Percentiles rank a stretch among this genome's conserved stretches.
These are phyloP conservation scores for Blumeria graminis DNA, from an alignment of 2,329 filamentous ascomycete species.

Conservation along the genomic window DNA sequence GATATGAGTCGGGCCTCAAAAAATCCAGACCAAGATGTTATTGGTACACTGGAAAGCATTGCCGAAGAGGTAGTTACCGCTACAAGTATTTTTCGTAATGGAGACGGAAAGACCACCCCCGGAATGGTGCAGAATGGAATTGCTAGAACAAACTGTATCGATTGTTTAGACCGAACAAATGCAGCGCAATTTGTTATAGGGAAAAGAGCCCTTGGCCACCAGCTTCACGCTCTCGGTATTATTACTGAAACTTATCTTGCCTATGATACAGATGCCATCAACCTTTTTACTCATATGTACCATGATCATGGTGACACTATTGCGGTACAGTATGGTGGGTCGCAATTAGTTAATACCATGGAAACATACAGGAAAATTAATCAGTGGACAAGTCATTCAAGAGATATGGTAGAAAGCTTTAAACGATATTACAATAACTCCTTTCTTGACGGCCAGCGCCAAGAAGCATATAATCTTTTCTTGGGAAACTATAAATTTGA, in stretches of 20 bases:
- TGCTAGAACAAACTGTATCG: conserved; percentile 89
- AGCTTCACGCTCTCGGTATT: conserved; percentile 76
- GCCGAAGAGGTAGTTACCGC: conserved; percentile 65
- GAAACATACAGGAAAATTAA: conserved; percentile 98
- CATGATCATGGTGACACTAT: conserved; percentile 96
- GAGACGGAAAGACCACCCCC: conserved; percentile 40
- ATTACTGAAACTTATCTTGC: conserved; percentile 56
- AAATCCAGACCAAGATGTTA: conserved; percentile 76
- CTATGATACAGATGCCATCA: conserved; percentile 88
- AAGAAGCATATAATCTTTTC: conserved; percentile 95
- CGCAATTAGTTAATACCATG: conserved; percentile 96
- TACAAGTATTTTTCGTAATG: conserved; percentile 91
- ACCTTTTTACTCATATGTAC: conserved; percentile 95
- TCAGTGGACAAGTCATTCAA: conserved; percentile 90
- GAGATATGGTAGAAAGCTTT: conserved; percentile 98
- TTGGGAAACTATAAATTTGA: conserved; percentile 83
- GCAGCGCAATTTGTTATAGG: conserved; percentile 95
- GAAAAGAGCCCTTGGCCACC: conserved; percentile 76
- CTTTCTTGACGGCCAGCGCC: conserved; percentile 88
- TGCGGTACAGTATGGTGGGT: conserved; percentile 90
- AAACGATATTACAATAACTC: conserved; percentile 98
- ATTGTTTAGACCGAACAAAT: conserved; percentile 90
- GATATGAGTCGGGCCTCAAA: conserved; percentile 97
- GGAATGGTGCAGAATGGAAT: conserved; percentile 69
- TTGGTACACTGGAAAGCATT: conserved; percentile 71